phyloP scores from a whole-genome alignment of 2,329 filamentous ascomycete genomes.

The Colletotrichum falcatum region DNA sequence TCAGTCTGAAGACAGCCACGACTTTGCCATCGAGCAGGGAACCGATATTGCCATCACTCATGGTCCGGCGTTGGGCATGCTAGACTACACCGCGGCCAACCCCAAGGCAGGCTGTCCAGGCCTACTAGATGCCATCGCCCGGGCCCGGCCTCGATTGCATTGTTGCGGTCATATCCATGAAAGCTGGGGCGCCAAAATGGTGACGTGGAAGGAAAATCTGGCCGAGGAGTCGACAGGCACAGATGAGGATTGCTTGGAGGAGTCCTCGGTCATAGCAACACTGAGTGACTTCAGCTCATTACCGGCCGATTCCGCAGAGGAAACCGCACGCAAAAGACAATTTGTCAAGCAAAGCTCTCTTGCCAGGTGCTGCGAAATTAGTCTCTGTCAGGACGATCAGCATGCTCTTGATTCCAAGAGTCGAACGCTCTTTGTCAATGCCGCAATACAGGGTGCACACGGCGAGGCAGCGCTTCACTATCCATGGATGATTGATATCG shows the following conservation, averaged over 20 bases:
- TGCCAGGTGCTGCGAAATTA: slow-evolving; percentile 43
- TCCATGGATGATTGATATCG: slow-evolving; percentile 32
- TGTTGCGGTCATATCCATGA: slow-evolving; percentile 54
- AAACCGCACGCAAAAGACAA: background rate
- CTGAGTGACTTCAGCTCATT: slow-evolving; percentile 45
- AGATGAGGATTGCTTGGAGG: slow-evolving; percentile 60
- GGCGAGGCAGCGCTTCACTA: slow-evolving; percentile 46
- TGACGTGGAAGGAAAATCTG: slow-evolving; percentile 56
- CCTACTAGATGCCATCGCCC: slow-evolving; percentile 48
- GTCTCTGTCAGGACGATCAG: slow-evolving; percentile 48
- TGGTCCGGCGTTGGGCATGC: slow-evolving; percentile 53
- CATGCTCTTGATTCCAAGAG: slow-evolving; percentile 49
- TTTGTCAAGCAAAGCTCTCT: slow-evolving; percentile 43
- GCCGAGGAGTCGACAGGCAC: slow-evolving; percentile 52
- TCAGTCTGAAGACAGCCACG: slow-evolving; percentile 43
- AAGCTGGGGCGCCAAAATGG: slow-evolving; percentile 55
- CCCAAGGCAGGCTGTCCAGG: slow-evolving; percentile 48
- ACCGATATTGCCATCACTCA: slow-evolving; percentile 51
- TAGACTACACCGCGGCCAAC: slow-evolving; percentile 52
- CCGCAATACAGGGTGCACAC: slow-evolving; percentile 63
- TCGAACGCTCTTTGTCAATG: slow-evolving; percentile 68
- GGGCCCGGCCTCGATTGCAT: slow-evolving; percentile 48
- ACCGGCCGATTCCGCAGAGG: slow-evolving; percentile 27
- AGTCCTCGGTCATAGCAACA: slow-evolving; percentile 53
- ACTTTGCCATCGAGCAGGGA: slow-evolving; percentile 45